Evolutionary conservation across 1,139 yeast species (phyloP).

Genomic region (Scheffersomyces illinoinensis): DNA sequence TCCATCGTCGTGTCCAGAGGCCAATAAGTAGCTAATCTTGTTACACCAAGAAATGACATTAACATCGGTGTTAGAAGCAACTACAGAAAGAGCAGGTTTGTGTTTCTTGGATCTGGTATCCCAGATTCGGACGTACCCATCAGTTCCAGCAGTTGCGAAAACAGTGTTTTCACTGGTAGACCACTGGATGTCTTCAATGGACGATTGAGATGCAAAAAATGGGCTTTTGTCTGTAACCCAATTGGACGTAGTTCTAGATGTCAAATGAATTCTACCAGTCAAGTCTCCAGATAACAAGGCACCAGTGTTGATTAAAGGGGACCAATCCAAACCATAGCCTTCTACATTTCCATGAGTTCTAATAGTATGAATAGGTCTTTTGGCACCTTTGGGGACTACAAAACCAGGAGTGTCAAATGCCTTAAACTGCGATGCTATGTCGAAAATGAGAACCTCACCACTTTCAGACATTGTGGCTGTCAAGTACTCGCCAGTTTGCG

Average conservation of each 20-base stretch:
- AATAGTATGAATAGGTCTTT: constrained; percentile 84
- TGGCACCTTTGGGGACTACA: constrained; percentile 72
- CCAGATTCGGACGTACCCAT: constrained; percentile 93
- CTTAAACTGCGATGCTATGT: constrained; percentile 72
- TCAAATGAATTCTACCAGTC: constrained; percentile 76
- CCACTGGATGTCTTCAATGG: constrained; percentile 97
- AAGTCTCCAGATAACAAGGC: constrained; percentile 87
- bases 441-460: constrained; percentile 88
- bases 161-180: constrained; percentile 89
- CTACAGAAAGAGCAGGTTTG: constrained; percentile 83
- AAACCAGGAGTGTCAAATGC: constrained; percentile 90
- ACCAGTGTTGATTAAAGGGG: constrained; percentile 80
- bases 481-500: constrained; percentile 74
- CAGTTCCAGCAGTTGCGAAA: constrained; percentile 90
- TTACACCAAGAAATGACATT: constrained; percentile 96
- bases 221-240: constrained; percentile 91
- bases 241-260: constrained; percentile 68
- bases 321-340: constrained; percentile 98
- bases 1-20: constrained; percentile 98
- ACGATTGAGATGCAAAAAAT: constrained; percentile 65
- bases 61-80: constrained; percentile 83
- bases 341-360: constrained; percentile 91
- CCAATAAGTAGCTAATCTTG: constrained; percentile 81
- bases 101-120: constrained; percentile 93
- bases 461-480: constrained; percentile 89